Base-by-base conservation (phyloP, 1,284 basidiomycete genomes). In the Moesziomyces sp. region DNA sequence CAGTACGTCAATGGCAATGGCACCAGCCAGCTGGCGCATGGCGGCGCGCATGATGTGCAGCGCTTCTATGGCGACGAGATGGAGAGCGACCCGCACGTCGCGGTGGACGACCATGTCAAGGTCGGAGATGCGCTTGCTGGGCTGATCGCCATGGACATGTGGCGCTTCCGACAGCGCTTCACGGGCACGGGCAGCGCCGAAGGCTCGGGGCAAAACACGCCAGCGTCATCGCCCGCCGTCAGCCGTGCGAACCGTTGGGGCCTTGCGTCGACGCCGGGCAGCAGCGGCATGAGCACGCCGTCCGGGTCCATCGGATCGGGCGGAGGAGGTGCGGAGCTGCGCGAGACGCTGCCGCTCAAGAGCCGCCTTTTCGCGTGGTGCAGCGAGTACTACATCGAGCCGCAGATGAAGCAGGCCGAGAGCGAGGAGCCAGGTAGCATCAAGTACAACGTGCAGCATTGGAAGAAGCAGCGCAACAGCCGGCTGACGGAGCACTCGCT, bases 311-410 rank as follows among this genome's bases (percentile, higher is more conserved):
- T 67, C 38, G 63, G 58, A 13, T 67, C 59, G 3, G 54, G 28
- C 21, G 46, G 57, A 3, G 52, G 48, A 11, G 49, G 53, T 26
- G 66, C 57, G 34, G 64, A 60, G 21, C 58, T 79, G 14, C 58
- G 63, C 23, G 86, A 88, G 76, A 85, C 87, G 2, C 86, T 99
- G 64, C 96, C 96, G 0, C 86, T 99, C 77, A 94, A 93, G 85
- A 94, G 93, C 80, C 88, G 89, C 2, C 95, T 94, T 85, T 99
- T 93, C 83, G 94, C 97, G 81, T 98, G 94, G 93, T 94, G 93
- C 66, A 90, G 91, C 79, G 95, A 98, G 83, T 98, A 98, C 84
- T 99, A 97, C 87, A 94, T 93, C 70, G 95, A 98, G 85, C 94
- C 96, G 5, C 96, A 84, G 63, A 84, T 84, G 82, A 61, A 71